Conservation (phyloP, 2,329 filamentous ascomycete genomes). For the Exophiala spinifera region DNA sequence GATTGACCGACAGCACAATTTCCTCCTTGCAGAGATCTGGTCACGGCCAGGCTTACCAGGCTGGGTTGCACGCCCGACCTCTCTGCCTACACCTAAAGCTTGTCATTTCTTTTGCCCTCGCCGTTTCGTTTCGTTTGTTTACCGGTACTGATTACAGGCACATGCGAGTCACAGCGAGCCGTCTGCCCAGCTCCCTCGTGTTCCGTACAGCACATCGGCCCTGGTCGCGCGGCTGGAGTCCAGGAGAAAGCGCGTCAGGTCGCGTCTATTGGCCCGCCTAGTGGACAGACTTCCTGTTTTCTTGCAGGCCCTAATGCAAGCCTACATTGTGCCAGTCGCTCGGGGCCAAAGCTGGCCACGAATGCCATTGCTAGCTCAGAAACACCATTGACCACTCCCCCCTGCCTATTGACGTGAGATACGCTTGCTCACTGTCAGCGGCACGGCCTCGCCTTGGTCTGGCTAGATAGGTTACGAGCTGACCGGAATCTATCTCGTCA, state of each 20-base stretch:
- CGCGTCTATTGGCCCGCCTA: slow-evolving; percentile 22
- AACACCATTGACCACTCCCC: slow-evolving; percentile 18
- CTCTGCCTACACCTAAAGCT: neutral
- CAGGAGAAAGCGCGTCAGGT: slow-evolving; percentile 23
- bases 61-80: no score
- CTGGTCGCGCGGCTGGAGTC: slow-evolving; percentile 24
- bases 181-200: neutral
- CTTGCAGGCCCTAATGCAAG: slow-evolving; percentile 24
- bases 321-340: slow-evolving; percentile 19
- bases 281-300: slow-evolving; percentile 24
- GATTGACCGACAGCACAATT: neutral
- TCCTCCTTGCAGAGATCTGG: neutral
- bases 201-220: slow-evolving; percentile 19
- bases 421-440: slow-evolving; percentile 1
- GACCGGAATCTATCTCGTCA: neutral
- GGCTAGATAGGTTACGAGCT: neutral
- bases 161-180: slow-evolving; percentile 2
- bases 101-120: neutral
- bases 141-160: slow-evolving; percentile 13
- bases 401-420: slow-evolving; percentile 23
- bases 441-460: neutral
- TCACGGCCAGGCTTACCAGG: no score
- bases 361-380: slow-evolving; percentile 19
- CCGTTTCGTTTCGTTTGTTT: slow-evolving; percentile 2
- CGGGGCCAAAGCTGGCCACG: slow-evolving; percentile 21